Evolutionary conservation across 2,329 filamentous ascomycete genomes (phyloP), one percentile per base, ranked within the genome.

Genomic region (Plenodomus biglobosus): DNA sequence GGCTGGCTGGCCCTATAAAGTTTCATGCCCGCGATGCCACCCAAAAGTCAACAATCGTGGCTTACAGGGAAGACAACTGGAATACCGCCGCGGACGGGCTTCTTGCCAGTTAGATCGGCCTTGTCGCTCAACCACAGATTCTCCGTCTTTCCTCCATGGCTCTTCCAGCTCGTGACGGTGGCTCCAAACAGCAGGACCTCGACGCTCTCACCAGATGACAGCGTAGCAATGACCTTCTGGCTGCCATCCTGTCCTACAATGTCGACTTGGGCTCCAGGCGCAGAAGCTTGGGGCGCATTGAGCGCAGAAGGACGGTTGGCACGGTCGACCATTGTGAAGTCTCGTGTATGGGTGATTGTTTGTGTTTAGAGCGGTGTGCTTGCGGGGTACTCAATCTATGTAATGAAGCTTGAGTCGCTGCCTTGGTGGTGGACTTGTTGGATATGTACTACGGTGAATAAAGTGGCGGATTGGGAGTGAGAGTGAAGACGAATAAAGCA

Each of bases 121-220:
- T 80, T 84, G 52, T 91, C 84, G 74, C 88, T 94, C 59, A 96
- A 68, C 81, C 90, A 96, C 45, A 96, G 80, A 75, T 91, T 91
- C 77, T 96, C 92, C 46, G 65, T 69, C 59, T 83, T 76, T 40
- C 88, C 88, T 48, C 82, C 78, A 50, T 85, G 82, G 68, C 88
- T 86, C 79, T 94, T 95, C 94, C 94, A 99, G 73, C 88, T 94
- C 50, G 88, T 85, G 40, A 99, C 87, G 1, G 92, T 97, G 10
- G 94, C 94, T 49, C 94, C 94, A 66, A 88, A 88, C n/a, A 97
- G 84, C 52, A 96, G 79, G 32, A 99, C 80, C 57, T 90, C 85
- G 59, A 96, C 83, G 46, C 84, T 89, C 76, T 97, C 92, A 59
- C 92, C 92, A 0, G 90, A 88, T 34, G 91, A 89, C 37, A 97